Conservation (phyloP, 257 asterid species). For the Agastache rugosa region DNA sequence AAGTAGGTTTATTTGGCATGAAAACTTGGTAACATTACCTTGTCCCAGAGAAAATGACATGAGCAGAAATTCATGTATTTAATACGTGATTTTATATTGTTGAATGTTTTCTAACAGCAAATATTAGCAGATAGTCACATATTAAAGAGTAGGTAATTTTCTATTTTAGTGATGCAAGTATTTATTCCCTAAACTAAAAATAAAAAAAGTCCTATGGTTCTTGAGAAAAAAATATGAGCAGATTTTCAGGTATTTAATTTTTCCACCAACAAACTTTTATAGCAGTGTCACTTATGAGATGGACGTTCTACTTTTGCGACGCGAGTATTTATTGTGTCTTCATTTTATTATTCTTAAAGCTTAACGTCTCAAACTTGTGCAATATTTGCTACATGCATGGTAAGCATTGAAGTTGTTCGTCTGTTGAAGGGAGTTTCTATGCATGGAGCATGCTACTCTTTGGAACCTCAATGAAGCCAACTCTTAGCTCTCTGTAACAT, state of each 20-base stretch:
- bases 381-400: not conserved
- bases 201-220: not conserved
- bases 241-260: not conserved
- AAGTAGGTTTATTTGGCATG: slow-evolving; percentile 18
- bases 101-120: not conserved
- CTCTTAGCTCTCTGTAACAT: no score
- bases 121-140: not conserved
- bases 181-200: not conserved
- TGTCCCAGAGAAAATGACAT: not conserved
- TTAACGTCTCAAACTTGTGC: slow-evolving; percentile 3
- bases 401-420: slow-evolving; percentile 7
- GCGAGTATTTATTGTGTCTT: no score
- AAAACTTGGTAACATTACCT: slow-evolving; percentile 22
- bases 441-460: not conserved
- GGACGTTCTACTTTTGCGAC: not conserved
- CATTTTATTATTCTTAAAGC: no score
- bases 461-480: no score
- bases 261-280: no score
- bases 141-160: not conserved
- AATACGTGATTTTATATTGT: not conserved
- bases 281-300: not conserved
- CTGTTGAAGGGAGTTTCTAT: slow-evolving; percentile 1
- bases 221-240: not conserved
- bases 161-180: slow-evolving; percentile 12
- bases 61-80: not conserved